Evolutionary conservation across 495 filamentous ascomycete species (phyloP).

Genomic region (Podospora pseudopauciseta): DNA sequence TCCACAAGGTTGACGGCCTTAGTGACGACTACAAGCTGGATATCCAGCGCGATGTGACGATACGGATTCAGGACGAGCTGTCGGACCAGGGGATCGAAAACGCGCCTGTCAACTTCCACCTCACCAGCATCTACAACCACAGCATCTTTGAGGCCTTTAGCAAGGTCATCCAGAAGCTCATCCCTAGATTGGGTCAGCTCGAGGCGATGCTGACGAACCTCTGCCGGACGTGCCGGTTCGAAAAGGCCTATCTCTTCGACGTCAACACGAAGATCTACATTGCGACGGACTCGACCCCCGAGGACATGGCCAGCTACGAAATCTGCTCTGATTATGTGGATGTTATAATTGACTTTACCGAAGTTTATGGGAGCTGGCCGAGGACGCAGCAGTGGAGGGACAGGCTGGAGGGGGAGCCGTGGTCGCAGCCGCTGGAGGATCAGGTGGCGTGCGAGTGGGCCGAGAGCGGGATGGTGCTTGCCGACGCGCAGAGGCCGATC

Average conservation of each 20-base stretch:
- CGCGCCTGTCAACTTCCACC: slow-evolving; percentile 84
- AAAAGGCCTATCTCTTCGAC: slow-evolving; percentile 97
- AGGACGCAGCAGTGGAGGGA: slow-evolving; percentile 50
- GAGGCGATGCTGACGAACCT: slow-evolving; percentile 89
- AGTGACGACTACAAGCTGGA: slow-evolving; percentile 93
- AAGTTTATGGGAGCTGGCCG: slow-evolving; percentile 81
- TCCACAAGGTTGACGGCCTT: slow-evolving; percentile 95
- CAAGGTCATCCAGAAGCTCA: slow-evolving; percentile 96
- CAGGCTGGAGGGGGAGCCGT: slow-evolving; percentile 55
- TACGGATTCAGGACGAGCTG: slow-evolving; percentile 95
- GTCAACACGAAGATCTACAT: slow-evolving; percentile 98
- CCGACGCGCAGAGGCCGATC: slow-evolving; percentile 73
- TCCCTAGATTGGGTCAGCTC: slow-evolving; percentile 85
- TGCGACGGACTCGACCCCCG: slow-evolving; percentile 86
- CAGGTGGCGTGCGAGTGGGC: slow-evolving; percentile 62
- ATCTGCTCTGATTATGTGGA: slow-evolving; percentile 98
- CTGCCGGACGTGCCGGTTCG: slow-evolving; percentile 82
- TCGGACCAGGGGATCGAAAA: slow-evolving; percentile 89
- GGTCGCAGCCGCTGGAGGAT: slow-evolving; percentile 61
- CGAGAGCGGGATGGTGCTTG: slow-evolving; percentile 73
- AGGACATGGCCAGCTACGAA: slow-evolving; percentile 90
- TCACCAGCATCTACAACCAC: slow-evolving; percentile 96
- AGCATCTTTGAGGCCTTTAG: slow-evolving; percentile 97
- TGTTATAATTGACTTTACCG: slow-evolving; percentile 91
- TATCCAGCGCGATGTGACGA: slow-evolving; percentile 89